phyloP scores from a whole-genome alignment of 192 early-diverging fungal genomes.

The Phlyctochytrium planicorne region DNA sequence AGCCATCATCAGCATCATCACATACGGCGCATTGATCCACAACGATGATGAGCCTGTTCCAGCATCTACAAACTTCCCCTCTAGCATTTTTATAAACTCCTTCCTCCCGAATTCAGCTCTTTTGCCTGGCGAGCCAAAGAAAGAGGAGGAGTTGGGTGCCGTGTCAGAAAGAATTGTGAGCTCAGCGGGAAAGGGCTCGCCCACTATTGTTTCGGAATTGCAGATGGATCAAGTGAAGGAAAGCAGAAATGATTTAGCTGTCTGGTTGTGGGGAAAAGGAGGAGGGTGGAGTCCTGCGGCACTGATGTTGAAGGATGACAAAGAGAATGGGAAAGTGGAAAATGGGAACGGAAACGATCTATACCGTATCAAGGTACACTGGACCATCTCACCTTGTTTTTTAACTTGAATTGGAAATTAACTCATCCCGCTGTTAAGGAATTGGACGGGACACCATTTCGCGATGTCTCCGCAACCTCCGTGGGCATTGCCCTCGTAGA shows the following conservation, averaged over 20 bases:
- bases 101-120: neutral
- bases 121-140: too few relatives aligned
- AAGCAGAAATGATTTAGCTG: neutral
- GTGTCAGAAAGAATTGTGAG: neutral
- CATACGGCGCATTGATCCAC: slow-evolving; percentile 14
- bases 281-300: neutral
- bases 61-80: neutral
- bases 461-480: neutral
- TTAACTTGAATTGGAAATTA: too few relatives aligned
- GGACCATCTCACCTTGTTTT: too few relatives aligned
- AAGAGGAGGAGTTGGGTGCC: neutral
- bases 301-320: neutral
- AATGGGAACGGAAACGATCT: neutral
- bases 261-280: slow-evolving; percentile 24
- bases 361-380: too few relatives aligned
- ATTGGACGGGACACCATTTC: slow-evolving; percentile 6
- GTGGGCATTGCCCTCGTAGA: slow-evolving; percentile 3
- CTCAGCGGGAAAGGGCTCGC: neutral
- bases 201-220: neutral
- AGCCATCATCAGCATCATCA: neutral
- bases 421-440: too few relatives aligned
- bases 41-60: slow-evolving; percentile 8
- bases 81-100: neutral
- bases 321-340: neutral
- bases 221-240: slow-evolving; percentile 18